Percentiles rank a stretch among this genome's conserved stretches.
Evolutionary conservation across 306 rosid species (phyloP).

Genomic region (Rosa rugosa): DNA sequence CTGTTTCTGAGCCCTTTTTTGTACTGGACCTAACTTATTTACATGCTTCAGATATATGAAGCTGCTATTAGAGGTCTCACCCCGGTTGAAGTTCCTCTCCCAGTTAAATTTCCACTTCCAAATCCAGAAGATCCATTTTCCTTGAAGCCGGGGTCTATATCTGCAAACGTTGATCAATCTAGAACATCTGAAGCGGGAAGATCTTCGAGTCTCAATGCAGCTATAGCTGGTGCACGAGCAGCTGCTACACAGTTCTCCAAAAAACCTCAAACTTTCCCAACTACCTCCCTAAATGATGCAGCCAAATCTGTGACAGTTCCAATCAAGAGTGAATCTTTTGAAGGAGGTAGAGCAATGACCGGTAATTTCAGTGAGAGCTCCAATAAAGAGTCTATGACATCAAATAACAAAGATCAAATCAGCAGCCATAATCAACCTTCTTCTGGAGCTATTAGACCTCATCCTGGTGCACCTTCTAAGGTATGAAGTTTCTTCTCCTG

Average conservation of each 20-base stretch:
- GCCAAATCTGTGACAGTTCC: constrained; percentile 19
- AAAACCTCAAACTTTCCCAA: constrained; percentile 43
- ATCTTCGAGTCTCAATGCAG: constrained; percentile 62
- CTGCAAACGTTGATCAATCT: constrained; percentile 30
- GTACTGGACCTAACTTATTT: constrained; percentile 18
- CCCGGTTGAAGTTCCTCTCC: constrained; percentile 56
- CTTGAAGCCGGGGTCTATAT: constrained; percentile 67
- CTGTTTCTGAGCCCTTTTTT: not conserved
- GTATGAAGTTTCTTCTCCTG: constrained; percentile 30
- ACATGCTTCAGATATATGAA: constrained; percentile 56
- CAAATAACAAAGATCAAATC: constrained; percentile 30
- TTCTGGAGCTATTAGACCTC: constrained; percentile 30
- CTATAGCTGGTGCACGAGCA: constrained; percentile 86
- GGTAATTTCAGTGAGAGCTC: constrained; percentile 24
- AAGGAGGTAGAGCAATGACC: constrained; percentile 24
- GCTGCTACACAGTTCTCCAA: constrained; percentile 79
- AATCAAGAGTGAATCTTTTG: constrained; percentile 24
- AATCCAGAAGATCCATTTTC: constrained; percentile 67
- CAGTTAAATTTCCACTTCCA: constrained; percentile 77
- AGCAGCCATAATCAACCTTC: constrained; percentile 27
- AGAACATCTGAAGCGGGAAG: constrained; percentile 51
- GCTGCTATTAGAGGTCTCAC: constrained; percentile 81
- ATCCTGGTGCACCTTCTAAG: constrained; percentile 49
- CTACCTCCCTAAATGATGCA: constrained; percentile 17
- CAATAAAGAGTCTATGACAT: constrained; percentile 23